Evolutionary conservation across 768 basidiomycete genomes (phyloP).

Genomic region (Multifurca ochricompacta): DNA sequence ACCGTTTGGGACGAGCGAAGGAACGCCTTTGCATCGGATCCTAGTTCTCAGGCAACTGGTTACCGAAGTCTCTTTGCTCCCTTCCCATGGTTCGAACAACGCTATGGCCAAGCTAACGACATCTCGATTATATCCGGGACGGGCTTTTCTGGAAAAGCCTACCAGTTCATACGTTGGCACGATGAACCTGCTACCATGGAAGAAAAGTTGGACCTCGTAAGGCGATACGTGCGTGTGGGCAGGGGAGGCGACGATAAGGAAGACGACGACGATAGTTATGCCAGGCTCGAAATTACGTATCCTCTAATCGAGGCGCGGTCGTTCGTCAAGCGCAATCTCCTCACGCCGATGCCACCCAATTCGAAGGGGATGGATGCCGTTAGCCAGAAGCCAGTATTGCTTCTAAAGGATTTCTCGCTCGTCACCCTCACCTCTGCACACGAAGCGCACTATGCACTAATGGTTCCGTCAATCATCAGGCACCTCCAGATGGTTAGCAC

Average conservation of each 20-base stretch:
- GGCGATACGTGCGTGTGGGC: constrained; percentile 30
- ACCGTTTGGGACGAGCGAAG: constrained; percentile 44
- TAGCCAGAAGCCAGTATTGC: constrained; percentile 26
- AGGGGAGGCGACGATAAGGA: no score
- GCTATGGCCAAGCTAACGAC: constrained; percentile 43
- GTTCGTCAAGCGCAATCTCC: constrained; percentile 52
- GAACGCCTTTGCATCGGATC: constrained; percentile 4
- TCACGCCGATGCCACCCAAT: constrained; percentile 37
- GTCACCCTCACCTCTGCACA: constrained; percentile 45
- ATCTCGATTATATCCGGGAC: constrained; percentile 41
- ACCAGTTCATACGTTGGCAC: constrained; percentile 53
- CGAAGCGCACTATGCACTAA: constrained; percentile 46
- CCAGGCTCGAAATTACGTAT: constrained; percentile 39
- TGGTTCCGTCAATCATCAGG: constrained; percentile 64
- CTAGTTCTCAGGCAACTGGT: constrained; percentile 1
- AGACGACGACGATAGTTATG: constrained; percentile 14
- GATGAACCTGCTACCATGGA: constrained; percentile 36
- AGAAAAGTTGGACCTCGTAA: constrained; percentile 42
- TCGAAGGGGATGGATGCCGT: constrained; percentile 19
- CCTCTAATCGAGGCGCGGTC: constrained; percentile 54
- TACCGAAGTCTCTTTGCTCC: constrained; percentile 26
- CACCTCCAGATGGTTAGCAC: constrained; percentile 47
- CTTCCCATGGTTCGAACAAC: constrained; percentile 38
- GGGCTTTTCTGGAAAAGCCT: constrained; percentile 36
- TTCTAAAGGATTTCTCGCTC: constrained; percentile 39